Percentiles rank a stretch among this genome's conserved stretches.
Evolutionary conservation across 169 alveolate genomes (phyloP).

Genomic region (Hepatocystis sp.): DNA sequence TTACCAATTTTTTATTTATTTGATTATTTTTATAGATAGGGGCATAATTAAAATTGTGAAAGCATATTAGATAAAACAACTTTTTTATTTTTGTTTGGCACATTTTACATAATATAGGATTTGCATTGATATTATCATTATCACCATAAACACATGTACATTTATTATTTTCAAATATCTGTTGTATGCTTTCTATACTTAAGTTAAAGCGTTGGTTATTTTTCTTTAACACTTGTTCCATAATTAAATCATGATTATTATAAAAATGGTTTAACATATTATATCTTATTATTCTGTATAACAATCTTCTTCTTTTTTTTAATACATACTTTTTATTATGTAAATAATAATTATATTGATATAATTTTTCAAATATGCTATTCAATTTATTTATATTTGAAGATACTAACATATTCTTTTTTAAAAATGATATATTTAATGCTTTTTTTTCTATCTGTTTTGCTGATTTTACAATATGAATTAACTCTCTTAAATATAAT

Average conservation of each 20-base stretch:
- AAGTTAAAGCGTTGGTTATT: constrained; percentile 16
- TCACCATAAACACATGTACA: background rate
- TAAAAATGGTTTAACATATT: constrained; percentile 52
- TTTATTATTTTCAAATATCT: constrained; percentile 15
- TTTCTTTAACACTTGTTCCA: constrained; percentile 44
- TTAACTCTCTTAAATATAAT: constrained; percentile 50
- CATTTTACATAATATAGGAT: constrained; percentile 9
- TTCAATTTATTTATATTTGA: constrained; percentile 24
- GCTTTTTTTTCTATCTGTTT: constrained; percentile 51
- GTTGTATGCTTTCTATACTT: constrained; percentile 40
- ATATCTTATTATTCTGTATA: constrained; percentile 55
- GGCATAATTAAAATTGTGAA: constrained; percentile 54
- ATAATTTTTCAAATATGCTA: constrained; percentile 29
- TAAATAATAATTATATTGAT: constrained; percentile 17
- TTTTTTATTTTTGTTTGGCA: constrained; percentile 40
- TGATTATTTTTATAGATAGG: constrained; percentile 1
- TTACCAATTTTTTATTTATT: background rate
- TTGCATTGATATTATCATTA: background rate
- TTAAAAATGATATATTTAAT: constrained; percentile 32
- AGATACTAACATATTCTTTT: constrained; percentile 24
- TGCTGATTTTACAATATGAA: constrained; percentile 43
- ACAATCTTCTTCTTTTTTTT: constrained; percentile 44
- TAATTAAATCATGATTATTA: constrained; percentile 41
- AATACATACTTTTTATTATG: constrained; percentile 26
- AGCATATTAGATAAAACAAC: constrained; percentile 37